phyloP scores from a whole-genome alignment of 2,329 filamentous ascomycete species.

The Cadophora malorum region DNA sequence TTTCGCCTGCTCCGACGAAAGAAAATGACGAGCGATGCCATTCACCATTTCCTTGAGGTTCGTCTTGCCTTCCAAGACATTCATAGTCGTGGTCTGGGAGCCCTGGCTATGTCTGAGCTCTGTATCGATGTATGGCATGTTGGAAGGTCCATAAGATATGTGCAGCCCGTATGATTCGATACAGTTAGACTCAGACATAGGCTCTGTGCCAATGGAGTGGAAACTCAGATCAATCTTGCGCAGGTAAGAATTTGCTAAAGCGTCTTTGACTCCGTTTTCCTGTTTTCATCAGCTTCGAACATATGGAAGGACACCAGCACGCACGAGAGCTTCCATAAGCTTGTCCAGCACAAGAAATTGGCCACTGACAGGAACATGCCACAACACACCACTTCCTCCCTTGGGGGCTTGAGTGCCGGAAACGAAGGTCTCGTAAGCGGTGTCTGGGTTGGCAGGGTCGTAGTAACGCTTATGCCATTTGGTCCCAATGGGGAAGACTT shows the following conservation, averaged over 20 bases:
- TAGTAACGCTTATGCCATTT: conserved; percentile 10
- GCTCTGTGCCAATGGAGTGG: background rate
- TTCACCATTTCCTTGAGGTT: conserved; percentile 16
- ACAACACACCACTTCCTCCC: background rate
- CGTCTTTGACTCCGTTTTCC: conserved; percentile 17
- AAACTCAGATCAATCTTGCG: conserved; percentile 14
- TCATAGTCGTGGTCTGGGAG: background rate
- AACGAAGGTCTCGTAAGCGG: conserved; percentile 13
- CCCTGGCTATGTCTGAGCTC: conserved; percentile 14
- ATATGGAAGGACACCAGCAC: background rate
- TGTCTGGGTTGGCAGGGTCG: conserved; percentile 12
- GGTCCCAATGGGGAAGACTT: conserved; percentile 6
- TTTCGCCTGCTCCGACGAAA: background rate
- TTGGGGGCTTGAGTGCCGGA: background rate
- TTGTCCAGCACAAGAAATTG: conserved; percentile 8
- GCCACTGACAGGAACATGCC: conserved; percentile 16
- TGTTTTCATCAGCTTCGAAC: conserved; percentile 4
- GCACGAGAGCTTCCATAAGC: conserved; percentile 7
- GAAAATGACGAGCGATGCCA: conserved; percentile 6
- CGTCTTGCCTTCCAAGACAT: conserved; percentile 7
- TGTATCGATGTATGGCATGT: conserved; percentile 8
- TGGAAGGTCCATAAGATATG: background rate
- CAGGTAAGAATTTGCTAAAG: conserved; percentile 8
- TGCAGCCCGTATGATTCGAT: conserved; percentile 11
- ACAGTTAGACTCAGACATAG: background rate